Evolutionary conservation across 257 asterid genomes (phyloP), one percentile per base, ranked within the genome.

Genomic region (Thymus mandschuricus): DNA sequence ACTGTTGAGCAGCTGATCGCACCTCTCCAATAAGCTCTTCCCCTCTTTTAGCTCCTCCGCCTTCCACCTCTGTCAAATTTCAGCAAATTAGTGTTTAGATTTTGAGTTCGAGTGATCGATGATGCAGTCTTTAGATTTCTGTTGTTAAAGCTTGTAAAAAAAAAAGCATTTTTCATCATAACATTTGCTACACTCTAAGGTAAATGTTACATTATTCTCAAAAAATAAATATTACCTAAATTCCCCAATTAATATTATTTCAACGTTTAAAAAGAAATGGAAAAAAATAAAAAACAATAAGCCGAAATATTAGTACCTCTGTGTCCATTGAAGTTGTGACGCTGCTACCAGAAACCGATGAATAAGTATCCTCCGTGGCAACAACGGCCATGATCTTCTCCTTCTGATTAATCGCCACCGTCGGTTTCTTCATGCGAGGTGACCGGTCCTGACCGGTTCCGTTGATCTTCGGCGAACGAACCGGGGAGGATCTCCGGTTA

Each of bases 1-100:
- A 81, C 89, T 92, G 78, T 84, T 83, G 27, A 92, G 90, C 77
- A 92, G 89, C 88, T 88, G 85, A 72, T 89, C 96, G 31, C 98
- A 92, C 74, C 96, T 89, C 83, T 92, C 96, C 82, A 88, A 45
- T 29, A 92, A 71, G 57, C 69, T 85, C 71, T 81, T 87, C 6
- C 98, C 96, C 69, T 84, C 96, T 72, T 68, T 86, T 73, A 30
- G 72, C 10, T 86, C 94, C 71, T 84, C 92, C 64, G 49, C 54
- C 49, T 84, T 87, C 48, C 75, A 60, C 78, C 86, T 86, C 95
- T 89, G 81, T 40, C 7, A 41, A 5, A 5, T 41, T 21, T 21
- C 21, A 21, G 21, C 21, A 21, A 21, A 21, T 21, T 21, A 21
- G 21, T 21, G 21, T 21, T 21, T 21, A 21, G 21, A 21, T 21